Base-by-base conservation (phyloP, 164 flowering plant species). In the Sextonia rubra region DNA sequence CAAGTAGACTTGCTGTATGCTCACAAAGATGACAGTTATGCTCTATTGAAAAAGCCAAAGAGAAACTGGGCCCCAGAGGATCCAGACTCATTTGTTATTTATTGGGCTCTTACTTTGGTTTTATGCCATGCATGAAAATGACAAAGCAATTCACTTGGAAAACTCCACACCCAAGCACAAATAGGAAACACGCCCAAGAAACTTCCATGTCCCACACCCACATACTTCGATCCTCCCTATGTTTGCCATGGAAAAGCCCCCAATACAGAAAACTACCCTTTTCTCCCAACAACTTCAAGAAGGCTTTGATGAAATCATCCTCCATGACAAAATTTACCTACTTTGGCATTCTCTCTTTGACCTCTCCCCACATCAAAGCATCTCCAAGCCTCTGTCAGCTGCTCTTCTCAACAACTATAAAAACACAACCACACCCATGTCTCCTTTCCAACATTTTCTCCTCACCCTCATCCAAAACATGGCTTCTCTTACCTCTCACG, bases 401-500 rank as follows among this genome's bases (percentile, higher is more conserved):
- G 58, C 44, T 29, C 3, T 18, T 6, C 6, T 1, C 12, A 12
- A 49, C 18, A 1, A 24, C 69, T 72, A 72, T 72, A 64, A 72
- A n/a, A 72, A 17, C 63, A 52, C 30, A 47, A 20, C 44, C 63
- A 12, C 27, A 27, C 74, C 52, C 26, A 24, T 25, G 37, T 47
- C 62, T 12, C 37, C 25, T 26, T 72, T 65, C 69, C 60, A 62
- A 61, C 37, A 18, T 25, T 30, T 30, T 49, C 44, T 58, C 2
- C 37, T 64, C 20, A 0, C 60, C 8, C 22, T 71, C 74, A 18
- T 37, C 22, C 22, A 12, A 2, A 11, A 22, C 60, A 72, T 72
- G 74, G 74, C 68, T 12, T 64, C 74, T 27, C 49, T 72, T n/a
- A 49, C 60, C 62, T 72, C 62, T 26, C 47, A 20, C 20, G n/a